Base-by-base conservation (phyloP, 1,284 basidiomycete species). In the Pseudomicrostroma phylloplanum region DNA sequence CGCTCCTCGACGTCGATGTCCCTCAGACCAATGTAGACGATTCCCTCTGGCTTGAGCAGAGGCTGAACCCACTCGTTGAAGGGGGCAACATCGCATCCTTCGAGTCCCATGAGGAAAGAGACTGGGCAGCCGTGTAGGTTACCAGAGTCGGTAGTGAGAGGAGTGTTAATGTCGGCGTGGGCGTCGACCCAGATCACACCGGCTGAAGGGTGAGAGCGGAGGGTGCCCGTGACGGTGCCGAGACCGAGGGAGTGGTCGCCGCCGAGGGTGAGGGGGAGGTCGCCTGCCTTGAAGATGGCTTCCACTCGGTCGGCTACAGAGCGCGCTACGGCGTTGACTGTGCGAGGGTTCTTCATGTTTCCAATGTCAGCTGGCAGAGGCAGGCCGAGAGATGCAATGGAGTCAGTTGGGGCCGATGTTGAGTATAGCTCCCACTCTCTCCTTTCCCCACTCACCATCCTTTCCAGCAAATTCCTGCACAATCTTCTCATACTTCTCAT, bases 101-200 rank as follows among this genome's bases (percentile, higher is more conserved):
- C 65, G 13, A 81, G 68, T 8, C 80, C 80, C 54, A 81, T 67
- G 53, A 98, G 86, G 86, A 98, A 98, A 19, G 94, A 91, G 56
- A 97, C 85, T 43, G 94, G 96, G 88, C 96, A 96, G 67, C 96
- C 96, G 82, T 98, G 96, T 66, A 99, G 87, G 81, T 98, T 97
- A 54, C 94, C 93, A 62, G 90, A 89, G 17, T 74, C 73, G 23
- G 93, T 96, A 12, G 90, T 88, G 60, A 88, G 85, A 7, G 86
- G 83, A 8, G 93, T 96, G 82, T 98, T 97, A 83, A 98, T 92
- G 80, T 98, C 96, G 48, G 92, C 89, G 69, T 80, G 81, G 8
- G 80, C 80, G 62, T 81, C 81, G 48, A 82, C 84, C 96, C 96
- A 98, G 73, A 99, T 83, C 48, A 98, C 86, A 73, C 89, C 91